Evolutionary conservation across 1,139 yeast genomes (phyloP).

Genomic region (Hanseniaspora gamundiae): DNA sequence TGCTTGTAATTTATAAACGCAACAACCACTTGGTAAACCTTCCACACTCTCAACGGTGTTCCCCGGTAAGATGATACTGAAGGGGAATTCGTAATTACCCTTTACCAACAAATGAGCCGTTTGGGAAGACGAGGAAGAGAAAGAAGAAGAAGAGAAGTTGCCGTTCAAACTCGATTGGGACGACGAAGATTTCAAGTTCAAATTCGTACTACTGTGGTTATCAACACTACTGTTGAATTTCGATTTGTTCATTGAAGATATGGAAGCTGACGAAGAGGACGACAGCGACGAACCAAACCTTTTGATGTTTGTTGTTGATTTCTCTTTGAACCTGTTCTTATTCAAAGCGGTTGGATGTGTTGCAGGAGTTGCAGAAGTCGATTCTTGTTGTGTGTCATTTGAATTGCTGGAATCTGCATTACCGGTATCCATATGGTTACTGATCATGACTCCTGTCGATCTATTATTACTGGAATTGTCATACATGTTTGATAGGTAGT

Average conservation of each 20-base stretch:
- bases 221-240: slow-evolving; percentile 18
- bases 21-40: slow-evolving; percentile 75
- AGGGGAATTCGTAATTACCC: slow-evolving; percentile 90
- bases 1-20: slow-evolving; percentile 71
- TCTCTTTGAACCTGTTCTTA: no score
- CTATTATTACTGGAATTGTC: slow-evolving; percentile 13
- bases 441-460: neutral
- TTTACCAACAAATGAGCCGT: slow-evolving; percentile 30
- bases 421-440: neutral
- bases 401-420: no score
- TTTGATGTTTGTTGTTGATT: slow-evolving; percentile 19
- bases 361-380: no score
- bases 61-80: slow-evolving; percentile 77
- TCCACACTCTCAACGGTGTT: slow-evolving; percentile 78
- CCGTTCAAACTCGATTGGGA: no score
- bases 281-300: slow-evolving; percentile 16
- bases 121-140: no score
- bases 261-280: no score
- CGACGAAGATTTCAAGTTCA: no score
- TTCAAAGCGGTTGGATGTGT: slow-evolving; percentile 1
- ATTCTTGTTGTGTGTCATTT: no score
- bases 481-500: slow-evolving; percentile 23
- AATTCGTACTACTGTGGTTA: no score
- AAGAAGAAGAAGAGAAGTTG: no score
- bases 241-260: no score